These are phyloP conservation scores for Cladobotryum protrusum DNA, from an alignment of 2,329 filamentous ascomycete species.

Conservation along the genomic window DNA sequence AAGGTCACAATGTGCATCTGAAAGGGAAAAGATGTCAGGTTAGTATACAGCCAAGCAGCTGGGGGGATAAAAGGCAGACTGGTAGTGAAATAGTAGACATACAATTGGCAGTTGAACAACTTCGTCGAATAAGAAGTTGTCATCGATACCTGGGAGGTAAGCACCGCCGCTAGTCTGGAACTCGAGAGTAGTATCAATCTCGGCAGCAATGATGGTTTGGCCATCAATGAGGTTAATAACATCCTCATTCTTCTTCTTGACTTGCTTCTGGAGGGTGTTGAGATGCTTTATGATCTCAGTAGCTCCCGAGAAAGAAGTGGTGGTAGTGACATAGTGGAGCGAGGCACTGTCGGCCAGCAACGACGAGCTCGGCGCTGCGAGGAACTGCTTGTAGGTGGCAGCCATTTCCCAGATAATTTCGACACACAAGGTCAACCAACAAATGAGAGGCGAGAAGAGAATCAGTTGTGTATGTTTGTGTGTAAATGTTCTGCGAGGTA, in stretches of 20 bases:
- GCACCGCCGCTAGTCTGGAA: slow-evolving; percentile 76
- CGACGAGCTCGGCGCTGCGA: slow-evolving; percentile 58
- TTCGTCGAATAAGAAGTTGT: slow-evolving; percentile 87
- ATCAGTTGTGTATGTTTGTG: neutral
- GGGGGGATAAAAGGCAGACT: neutral
- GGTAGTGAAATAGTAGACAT: slow-evolving; percentile 34
- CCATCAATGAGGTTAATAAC: slow-evolving; percentile 70
- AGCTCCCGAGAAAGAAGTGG: slow-evolving; percentile 64
- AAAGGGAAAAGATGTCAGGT: neutral
- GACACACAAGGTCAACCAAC: neutral
- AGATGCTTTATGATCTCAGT: slow-evolving; percentile 81
- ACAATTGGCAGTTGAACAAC: slow-evolving; percentile 76
- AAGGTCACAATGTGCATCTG: slow-evolving; percentile 88
- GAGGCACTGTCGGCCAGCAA: slow-evolving; percentile 60
- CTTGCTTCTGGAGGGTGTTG: slow-evolving; percentile 59
- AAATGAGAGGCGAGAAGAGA: neutral
- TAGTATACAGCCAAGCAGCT: slow-evolving; percentile 12
- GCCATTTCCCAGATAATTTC: slow-evolving; percentile 29
- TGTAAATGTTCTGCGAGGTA: neutral
- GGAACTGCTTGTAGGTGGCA: slow-evolving; percentile 63
- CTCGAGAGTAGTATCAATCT: slow-evolving; percentile 76
- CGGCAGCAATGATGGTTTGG: slow-evolving; percentile 65
- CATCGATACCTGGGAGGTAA: slow-evolving; percentile 83
- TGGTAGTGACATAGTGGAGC: slow-evolving; percentile 85
- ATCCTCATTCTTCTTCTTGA: slow-evolving; percentile 79